Evolutionary conservation across 2,329 filamentous ascomycete genomes (phyloP).

Genomic region (Neonectria neomacrospora): DNA sequence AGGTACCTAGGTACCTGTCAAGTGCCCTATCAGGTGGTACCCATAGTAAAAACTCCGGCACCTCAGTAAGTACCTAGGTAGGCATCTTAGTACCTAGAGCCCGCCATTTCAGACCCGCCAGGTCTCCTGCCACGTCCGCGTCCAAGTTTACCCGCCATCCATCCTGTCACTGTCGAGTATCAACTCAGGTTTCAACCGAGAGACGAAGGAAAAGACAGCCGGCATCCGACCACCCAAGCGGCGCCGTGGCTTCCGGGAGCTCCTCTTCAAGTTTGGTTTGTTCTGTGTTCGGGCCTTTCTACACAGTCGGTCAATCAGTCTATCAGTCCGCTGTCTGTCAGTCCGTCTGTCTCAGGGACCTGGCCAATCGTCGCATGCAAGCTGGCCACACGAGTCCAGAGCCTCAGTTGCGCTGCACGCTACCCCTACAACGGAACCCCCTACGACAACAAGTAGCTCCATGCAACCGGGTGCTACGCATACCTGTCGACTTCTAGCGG

Average conservation of each 20-base stretch:
- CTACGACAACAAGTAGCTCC: neutral
- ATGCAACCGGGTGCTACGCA: neutral
- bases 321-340: too few relatives aligned
- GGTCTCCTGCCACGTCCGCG: slow-evolving; percentile 24
- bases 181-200: slow-evolving; percentile 6
- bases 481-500: slow-evolving; percentile 8
- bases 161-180: slow-evolving; percentile 4
- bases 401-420: slow-evolving; percentile 39
- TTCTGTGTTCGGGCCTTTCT: neutral
- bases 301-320: neutral
- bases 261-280: neutral
- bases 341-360: slow-evolving; percentile 9
- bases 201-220: neutral
- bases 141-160: slow-evolving; percentile 11
- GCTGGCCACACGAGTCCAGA: slow-evolving; percentile 42
- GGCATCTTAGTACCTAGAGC: neutral
- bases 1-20: too few relatives aligned
- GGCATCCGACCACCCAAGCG: neutral
- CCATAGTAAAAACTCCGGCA: slow-evolving; percentile 1
- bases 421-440: slow-evolving; percentile 13
- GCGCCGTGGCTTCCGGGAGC: neutral
- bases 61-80: slow-evolving; percentile 3
- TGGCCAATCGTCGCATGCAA: slow-evolving; percentile 42
- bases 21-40: too few relatives aligned
- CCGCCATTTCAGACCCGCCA: slow-evolving; percentile 27